Evolutionary conservation across 1,284 basidiomycete genomes (phyloP).

Genomic region (Apiotrichum akiyoshidainum): DNA sequence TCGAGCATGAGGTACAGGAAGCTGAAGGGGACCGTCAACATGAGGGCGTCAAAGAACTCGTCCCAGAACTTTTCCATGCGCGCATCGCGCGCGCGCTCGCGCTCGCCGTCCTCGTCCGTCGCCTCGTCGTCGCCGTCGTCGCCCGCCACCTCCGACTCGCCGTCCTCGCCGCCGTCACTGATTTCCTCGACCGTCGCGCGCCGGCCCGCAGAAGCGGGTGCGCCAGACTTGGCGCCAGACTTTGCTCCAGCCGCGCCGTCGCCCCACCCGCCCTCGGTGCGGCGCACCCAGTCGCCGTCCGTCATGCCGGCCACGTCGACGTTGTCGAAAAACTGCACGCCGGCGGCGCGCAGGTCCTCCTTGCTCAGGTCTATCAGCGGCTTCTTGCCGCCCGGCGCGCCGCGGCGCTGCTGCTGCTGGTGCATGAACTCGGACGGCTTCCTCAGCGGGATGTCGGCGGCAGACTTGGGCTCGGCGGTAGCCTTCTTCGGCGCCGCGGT

Average conservation of each 20-base stretch:
- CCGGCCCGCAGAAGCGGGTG: too few relatives aligned
- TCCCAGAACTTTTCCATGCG: slow-evolving; percentile 32
- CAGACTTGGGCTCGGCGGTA: background rate
- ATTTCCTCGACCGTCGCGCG: background rate
- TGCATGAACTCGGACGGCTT: background rate
- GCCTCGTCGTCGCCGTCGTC: slow-evolving; percentile 8
- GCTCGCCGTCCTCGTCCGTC: slow-evolving; percentile 7
- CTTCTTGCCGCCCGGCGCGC: background rate
- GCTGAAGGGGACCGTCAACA: slow-evolving; percentile 46
- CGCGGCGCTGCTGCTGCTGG: too few relatives aligned
- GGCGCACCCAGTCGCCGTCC: slow-evolving; percentile 2
- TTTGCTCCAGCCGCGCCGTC: background rate
- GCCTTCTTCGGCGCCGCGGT: background rate
- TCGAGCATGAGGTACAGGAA: slow-evolving; percentile 48
- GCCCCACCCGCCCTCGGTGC: slow-evolving; percentile 1
- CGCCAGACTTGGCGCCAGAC: too few relatives aligned
- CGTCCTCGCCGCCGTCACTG: slow-evolving; percentile 2
- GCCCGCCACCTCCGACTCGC: slow-evolving; percentile 3
- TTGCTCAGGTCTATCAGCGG: slow-evolving; percentile 20
- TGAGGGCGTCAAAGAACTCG: slow-evolving; percentile 46
- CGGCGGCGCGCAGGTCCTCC: slow-evolving; percentile 18
- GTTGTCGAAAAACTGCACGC: slow-evolving; percentile 14
- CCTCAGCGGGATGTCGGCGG: background rate
- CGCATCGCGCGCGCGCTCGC: background rate
- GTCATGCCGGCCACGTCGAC: slow-evolving; percentile 1